Evolutionary conservation across 768 basidiomycete species (phyloP).

Genomic region (Terana coerulea): DNA sequence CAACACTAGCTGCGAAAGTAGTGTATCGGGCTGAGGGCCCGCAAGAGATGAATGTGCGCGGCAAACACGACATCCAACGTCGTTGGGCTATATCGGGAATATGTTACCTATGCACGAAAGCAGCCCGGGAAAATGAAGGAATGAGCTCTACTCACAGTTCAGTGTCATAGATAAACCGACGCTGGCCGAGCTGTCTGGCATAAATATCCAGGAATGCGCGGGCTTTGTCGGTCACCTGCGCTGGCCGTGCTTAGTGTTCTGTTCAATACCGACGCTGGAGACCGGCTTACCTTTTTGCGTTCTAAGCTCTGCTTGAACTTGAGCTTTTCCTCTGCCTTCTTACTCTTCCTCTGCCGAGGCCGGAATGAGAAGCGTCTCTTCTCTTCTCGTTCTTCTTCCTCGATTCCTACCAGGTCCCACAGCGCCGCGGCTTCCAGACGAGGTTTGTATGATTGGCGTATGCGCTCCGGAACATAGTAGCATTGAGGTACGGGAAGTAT

Average conservation of each 20-base stretch:
- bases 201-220: slow-evolving; percentile 56
- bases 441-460: slow-evolving; percentile 51
- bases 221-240: slow-evolving; percentile 60
- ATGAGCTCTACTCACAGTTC: slow-evolving; percentile 3
- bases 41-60: slow-evolving; percentile 61
- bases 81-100: slow-evolving; percentile 43
- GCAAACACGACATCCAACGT: slow-evolving; percentile 65
- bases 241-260: neutral
- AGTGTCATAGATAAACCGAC: slow-evolving; percentile 43
- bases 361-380: slow-evolving; percentile 28
- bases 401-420: slow-evolving; percentile 45
- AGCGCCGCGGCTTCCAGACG: slow-evolving; percentile 62
- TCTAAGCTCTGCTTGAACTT: slow-evolving; percentile 55
- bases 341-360: slow-evolving; percentile 25
- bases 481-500: slow-evolving; percentile 64
- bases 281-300: slow-evolving; percentile 51
- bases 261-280: neutral
- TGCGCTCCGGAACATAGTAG: slow-evolving; percentile 67
- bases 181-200: slow-evolving; percentile 46
- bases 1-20: slow-evolving; percentile 49
- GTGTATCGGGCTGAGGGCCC: slow-evolving; percentile 54
- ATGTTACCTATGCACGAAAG: neutral
- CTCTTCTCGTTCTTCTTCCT: slow-evolving; percentile 43
- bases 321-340: slow-evolving; percentile 30
- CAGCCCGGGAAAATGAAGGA: neutral